Base-by-base conservation (phyloP, 176 grass and related monocot species). In the Stipa capillata region DNA sequence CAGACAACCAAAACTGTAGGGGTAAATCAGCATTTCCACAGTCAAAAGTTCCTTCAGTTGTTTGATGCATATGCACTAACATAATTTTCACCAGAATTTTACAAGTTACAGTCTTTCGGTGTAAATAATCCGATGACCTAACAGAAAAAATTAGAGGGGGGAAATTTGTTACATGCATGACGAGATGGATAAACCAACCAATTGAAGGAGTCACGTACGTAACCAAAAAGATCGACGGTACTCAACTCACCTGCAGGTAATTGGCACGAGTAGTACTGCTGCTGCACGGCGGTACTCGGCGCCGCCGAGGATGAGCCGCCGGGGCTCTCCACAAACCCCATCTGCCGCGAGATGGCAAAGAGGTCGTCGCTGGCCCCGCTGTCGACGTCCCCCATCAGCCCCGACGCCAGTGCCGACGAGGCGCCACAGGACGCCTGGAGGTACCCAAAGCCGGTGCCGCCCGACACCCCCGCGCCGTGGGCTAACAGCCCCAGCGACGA, bases 341-440 rank as follows among this genome's bases (percentile, higher is more conserved):
- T 92, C 82, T 94, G 94, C 24, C 91, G 80, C 6, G 94, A 94
- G 86, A 98, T 98, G 21, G 95, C 85, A 79, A 98, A 98, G 40
- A 98, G 88, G 81, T 98, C 95, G 59, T 94, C 95, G 68, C 76
- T 65, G 27, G 84, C 73, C 25, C 85, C 49, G 62, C 79, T 79
- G 36, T 78, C 83, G 53, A 89, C 54, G 47, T 86, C 76, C 15
- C 74, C 65, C 37, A 82, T 83, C 74, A 80, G 74, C 69, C 83
- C 89, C 16, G 79, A 18, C 53, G 76, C 80, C 35, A 82, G 71
- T 24, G 72, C 59, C 29, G 79, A 47, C 53, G 89, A 83, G 8
- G 84, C 69, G 45, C 85, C 76, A 10, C 85, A 83, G 42, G 86
- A 86, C 45, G 90, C 74, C 37, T 85, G 82, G 29, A 81, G 43